Conservation (phyloP, 2,329 filamentous ascomycete genomes). For the Ophiosphaerella narmari region DNA sequence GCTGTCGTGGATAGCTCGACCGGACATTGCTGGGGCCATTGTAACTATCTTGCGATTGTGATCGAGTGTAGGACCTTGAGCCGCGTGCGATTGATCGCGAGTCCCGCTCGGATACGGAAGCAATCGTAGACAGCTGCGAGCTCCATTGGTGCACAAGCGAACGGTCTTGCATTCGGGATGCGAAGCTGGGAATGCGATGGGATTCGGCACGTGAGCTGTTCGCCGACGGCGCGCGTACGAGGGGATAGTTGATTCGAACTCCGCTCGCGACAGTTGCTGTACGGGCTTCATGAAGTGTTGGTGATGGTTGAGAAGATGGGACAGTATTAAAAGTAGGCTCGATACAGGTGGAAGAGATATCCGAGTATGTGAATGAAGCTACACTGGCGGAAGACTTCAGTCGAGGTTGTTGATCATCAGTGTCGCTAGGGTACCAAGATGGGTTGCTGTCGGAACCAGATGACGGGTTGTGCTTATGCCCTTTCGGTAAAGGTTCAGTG, state of each 20-base stretch:
- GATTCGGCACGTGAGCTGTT: constrained; percentile 44
- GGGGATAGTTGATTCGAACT: constrained; percentile 41
- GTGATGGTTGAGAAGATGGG: constrained; percentile 33
- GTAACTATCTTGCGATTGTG: constrained; percentile 39
- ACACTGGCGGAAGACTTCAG: constrained; percentile 33
- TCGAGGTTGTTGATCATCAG: constrained; percentile 34
- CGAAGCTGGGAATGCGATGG: constrained; percentile 38
- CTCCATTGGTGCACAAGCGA: constrained; percentile 46
- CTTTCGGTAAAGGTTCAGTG: constrained; percentile 28
- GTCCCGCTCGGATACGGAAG: constrained; percentile 43
- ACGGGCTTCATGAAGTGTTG: constrained; percentile 43
- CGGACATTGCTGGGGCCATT: constrained; percentile 27
- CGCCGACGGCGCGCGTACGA: constrained; percentile 42
- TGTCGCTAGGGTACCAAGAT: constrained; percentile 40
- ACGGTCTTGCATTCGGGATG: constrained; percentile 47
- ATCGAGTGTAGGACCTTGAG: constrained; percentile 39
- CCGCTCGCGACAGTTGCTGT: constrained; percentile 42
- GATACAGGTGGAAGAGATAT: constrained; percentile 40
- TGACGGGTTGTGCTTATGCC: constrained; percentile 31
- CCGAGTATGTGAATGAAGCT: constrained; percentile 45
- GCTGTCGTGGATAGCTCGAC: constrained; percentile 27
- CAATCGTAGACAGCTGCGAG: constrained; percentile 47
- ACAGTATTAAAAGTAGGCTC: constrained; percentile 30
- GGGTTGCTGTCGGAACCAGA: constrained; percentile 35
- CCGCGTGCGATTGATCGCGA: constrained; percentile 39